Evolutionary conservation across 2,329 filamentous ascomycete species (phyloP).

Genomic region (Exophiala lecanii-corni): DNA sequence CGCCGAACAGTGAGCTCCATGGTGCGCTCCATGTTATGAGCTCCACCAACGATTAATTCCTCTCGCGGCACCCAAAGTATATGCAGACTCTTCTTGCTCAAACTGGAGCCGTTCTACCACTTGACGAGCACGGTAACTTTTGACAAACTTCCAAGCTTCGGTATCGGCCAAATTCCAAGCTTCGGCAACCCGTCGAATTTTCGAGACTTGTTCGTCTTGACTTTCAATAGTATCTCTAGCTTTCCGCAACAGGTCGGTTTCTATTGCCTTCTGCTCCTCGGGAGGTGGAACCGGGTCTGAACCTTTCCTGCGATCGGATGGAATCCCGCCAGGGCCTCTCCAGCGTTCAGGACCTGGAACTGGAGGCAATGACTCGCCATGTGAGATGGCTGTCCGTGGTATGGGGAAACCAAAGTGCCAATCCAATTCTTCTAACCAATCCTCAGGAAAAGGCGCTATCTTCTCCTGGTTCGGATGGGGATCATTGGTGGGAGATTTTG

Average conservation of each 20-base stretch:
- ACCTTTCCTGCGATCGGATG: conserved; percentile 34
- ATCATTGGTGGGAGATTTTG: conserved; percentile 29
- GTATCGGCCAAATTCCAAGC: conserved; percentile 59
- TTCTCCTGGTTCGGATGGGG: conserved; percentile 23
- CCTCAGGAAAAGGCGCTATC: conserved; percentile 42
- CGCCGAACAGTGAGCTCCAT: neutral
- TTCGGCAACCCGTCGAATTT: conserved; percentile 43
- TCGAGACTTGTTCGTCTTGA: conserved; percentile 34
- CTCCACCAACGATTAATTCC: conserved; percentile 21
- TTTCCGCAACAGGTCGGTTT: conserved; percentile 48
- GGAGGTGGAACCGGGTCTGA: conserved; percentile 36
- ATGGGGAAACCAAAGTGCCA: conserved; percentile 88
- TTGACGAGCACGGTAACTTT: conserved; percentile 54
- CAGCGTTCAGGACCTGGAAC: conserved; percentile 55
- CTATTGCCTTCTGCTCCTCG: conserved; percentile 35
- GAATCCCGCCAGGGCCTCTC: conserved; percentile 36
- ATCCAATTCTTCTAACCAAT: conserved; percentile 61
- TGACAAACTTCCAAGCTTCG: conserved; percentile 60
- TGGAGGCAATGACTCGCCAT: conserved; percentile 54
- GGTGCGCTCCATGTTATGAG: conserved; percentile 6
- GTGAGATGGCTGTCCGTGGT: conserved; percentile 50
- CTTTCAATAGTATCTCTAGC: conserved; percentile 43
- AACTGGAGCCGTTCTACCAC: conserved; percentile 54
- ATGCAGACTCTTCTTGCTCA: conserved; percentile 52
- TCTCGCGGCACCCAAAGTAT: conserved; percentile 10